These are phyloP conservation scores for Tricholoma sp. DNA, from an alignment of 768 basidiomycete genomes.

Conservation along the genomic window DNA sequence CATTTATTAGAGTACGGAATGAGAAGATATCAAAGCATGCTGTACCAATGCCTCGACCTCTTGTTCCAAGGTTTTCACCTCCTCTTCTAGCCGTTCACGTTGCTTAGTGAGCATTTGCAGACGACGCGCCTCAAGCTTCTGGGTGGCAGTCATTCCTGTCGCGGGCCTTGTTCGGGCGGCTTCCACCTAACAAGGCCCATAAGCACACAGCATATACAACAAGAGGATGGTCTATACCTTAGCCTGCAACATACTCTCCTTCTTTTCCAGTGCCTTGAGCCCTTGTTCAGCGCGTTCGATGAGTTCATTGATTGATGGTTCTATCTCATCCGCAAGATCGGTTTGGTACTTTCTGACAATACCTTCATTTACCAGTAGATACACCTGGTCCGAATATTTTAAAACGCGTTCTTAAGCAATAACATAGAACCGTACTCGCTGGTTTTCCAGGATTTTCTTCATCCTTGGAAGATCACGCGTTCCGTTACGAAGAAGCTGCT, in stretches of 20 bases:
- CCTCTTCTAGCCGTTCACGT: conserved; percentile 60
- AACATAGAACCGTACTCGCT: conserved; percentile 43
- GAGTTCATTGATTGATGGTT: conserved; percentile 75
- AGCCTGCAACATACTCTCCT: conserved; percentile 53
- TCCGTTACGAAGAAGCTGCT: conserved; percentile 62
- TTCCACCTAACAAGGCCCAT: conserved; percentile 42
- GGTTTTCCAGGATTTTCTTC: conserved; percentile 59
- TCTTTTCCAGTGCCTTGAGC: conserved; percentile 54
- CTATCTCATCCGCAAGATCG: conserved; percentile 73
- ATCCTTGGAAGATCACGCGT: conserved; percentile 71
- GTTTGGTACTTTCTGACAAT: conserved; percentile 72
- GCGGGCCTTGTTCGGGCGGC: conserved; percentile 42
- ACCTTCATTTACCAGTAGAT: conserved; percentile 66
- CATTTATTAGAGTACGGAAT: background rate
- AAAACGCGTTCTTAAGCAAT: background rate
- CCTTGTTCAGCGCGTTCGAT: conserved; percentile 69
- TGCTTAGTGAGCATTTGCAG: conserved; percentile 63
- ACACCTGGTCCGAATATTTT: conserved; percentile 43
- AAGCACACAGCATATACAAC: background rate
- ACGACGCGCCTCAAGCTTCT: conserved; percentile 64
- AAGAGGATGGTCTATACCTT: conserved; percentile 42
- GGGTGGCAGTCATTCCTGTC: conserved; percentile 46
- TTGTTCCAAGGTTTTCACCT: conserved; percentile 52
- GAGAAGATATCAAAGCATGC: conserved; percentile 7
- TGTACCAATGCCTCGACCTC: conserved; percentile 56